Evolutionary conservation across 306 rosid genomes (phyloP).

Genomic region (Pyrus betulifolia): DNA sequence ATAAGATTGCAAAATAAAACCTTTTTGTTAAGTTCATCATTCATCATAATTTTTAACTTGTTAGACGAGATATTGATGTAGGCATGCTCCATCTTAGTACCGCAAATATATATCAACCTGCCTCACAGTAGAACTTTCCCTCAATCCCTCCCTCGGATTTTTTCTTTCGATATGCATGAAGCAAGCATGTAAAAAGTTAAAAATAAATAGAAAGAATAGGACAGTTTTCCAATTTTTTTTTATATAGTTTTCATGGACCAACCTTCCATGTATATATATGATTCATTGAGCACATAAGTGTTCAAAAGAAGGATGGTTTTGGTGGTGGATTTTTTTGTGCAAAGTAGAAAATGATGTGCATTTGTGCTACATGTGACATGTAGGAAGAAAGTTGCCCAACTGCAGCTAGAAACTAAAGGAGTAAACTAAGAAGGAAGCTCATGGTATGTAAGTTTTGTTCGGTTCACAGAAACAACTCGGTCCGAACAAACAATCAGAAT

Average conservation of each 20-base stretch:
- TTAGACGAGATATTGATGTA: background rate
- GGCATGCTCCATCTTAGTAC: constrained; percentile 10
- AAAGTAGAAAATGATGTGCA: constrained; percentile 40
- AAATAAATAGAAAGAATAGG: background rate
- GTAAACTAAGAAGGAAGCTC: constrained; percentile 35
- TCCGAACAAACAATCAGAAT: constrained; percentile 39
- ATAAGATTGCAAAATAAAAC: background rate
- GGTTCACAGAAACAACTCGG: constrained; percentile 27
- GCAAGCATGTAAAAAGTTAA: background rate
- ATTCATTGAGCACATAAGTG: constrained; percentile 22
- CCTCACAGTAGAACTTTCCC: background rate
- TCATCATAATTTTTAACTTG: constrained; percentile 41
- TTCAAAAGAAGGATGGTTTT: constrained; percentile 23
- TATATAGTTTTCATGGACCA: constrained; percentile 31
- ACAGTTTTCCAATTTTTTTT: constrained; percentile 14
- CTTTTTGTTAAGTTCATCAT: constrained; percentile 35
- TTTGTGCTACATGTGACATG: constrained; percentile 50
- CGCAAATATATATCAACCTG: background rate
- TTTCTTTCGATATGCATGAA: constrained; percentile 4
- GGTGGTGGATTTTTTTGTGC: constrained; percentile 16
- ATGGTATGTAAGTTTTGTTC: constrained; percentile 34
- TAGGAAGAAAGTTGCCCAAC: constrained; percentile 26
- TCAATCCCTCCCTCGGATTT: background rate
- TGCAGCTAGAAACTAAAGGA: constrained; percentile 34
- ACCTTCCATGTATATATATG: constrained; percentile 23